Evolutionary conservation across 495 filamentous ascomycete genomes (phyloP).

Genomic region (Lasiosphaeria hispida): DNA sequence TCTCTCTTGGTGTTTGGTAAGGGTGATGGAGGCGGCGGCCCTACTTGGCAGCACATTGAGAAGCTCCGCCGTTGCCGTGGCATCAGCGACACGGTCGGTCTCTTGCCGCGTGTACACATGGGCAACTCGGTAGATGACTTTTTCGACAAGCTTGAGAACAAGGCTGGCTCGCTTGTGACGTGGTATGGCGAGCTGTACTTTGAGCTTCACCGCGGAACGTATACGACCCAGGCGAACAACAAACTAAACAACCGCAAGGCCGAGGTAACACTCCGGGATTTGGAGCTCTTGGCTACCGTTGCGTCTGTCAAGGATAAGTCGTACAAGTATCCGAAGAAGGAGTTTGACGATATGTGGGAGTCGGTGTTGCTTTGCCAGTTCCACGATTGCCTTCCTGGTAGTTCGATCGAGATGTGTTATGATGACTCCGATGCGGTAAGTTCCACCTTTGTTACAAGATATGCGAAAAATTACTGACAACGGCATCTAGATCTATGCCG

Average conservation of each 20-base stretch:
- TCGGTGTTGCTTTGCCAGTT: conserved; percentile 83
- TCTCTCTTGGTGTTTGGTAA: conserved; percentile 92
- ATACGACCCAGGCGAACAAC: conserved; percentile 96
- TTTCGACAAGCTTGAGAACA: conserved; percentile 75
- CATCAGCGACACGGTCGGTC: conserved; percentile 80
- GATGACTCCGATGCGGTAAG: conserved; percentile 78
- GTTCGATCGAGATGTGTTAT: conserved; percentile 94
- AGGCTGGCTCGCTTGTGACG: conserved; percentile 78
- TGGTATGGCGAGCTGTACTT: conserved; percentile 99
- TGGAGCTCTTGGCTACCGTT: conserved; percentile 85
- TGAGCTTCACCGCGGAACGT: conserved; percentile 92
- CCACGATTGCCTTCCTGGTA: conserved; percentile 96
- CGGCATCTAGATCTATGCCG: conserved; percentile 62
- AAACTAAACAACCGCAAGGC: conserved; percentile 88
- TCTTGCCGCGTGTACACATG: conserved; percentile 83
- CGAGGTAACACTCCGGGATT: conserved; percentile 78
- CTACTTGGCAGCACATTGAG: conserved; percentile 90
- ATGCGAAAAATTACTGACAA: conserved; percentile 12
- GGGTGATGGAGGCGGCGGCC: conserved; percentile 92
- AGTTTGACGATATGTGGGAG: conserved; percentile 95
- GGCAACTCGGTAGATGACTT: conserved; percentile 95
- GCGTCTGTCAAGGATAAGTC: conserved; percentile 66
- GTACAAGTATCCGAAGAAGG: conserved; percentile 88
- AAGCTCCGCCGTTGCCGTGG: conserved; percentile 94
- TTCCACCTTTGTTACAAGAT: neutral